Conservation (phyloP, 352 stramenopile species). For the Globisporangium nodosum region DNA sequence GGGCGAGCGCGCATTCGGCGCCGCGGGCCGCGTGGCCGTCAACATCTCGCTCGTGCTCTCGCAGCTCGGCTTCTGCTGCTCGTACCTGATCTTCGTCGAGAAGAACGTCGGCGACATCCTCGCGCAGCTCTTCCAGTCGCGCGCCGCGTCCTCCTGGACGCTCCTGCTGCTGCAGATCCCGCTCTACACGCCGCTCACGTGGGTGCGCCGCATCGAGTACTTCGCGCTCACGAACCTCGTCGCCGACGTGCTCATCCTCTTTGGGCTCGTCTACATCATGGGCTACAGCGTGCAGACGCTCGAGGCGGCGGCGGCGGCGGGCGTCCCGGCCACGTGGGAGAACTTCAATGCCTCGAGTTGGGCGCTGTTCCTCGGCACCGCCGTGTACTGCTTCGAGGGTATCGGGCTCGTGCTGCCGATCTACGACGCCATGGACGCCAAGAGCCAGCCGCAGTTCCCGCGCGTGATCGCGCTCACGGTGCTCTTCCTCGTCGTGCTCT, state of each 20-base stretch:
- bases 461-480: conserved; percentile 41
- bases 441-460: conserved; percentile 58
- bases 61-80: conserved; percentile 67
- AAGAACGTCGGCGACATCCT: conserved; percentile 64
- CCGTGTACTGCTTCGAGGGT: conserved; percentile 70
- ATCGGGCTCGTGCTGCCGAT: conserved; percentile 66
- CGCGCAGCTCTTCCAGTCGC: conserved; percentile 36
- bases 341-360: conserved; percentile 68
- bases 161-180: conserved; percentile 60
- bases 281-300: conserved; percentile 44
- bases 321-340: conserved; percentile 28
- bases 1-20: conserved; percentile 50
- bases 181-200: conserved; percentile 63
- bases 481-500: conserved; percentile 46
- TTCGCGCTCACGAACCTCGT: conserved; percentile 68
- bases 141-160: conserved; percentile 40
- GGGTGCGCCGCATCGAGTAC: conserved; percentile 71
- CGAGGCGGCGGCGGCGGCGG: conserved; percentile 15
- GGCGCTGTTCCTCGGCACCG: conserved; percentile 53
- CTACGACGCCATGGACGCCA: conserved; percentile 53
- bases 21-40: conserved; percentile 38
- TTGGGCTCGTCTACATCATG: conserved; percentile 54
- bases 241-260: conserved; percentile 53
- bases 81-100: conserved; percentile 72
- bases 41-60: conserved; percentile 70